A percentile compares a stretch with the other conserved stretches of the same genome.
phyloP scores from a whole-genome alignment of 495 filamentous ascomycete genomes.

The Aspergillus steynii region DNA sequence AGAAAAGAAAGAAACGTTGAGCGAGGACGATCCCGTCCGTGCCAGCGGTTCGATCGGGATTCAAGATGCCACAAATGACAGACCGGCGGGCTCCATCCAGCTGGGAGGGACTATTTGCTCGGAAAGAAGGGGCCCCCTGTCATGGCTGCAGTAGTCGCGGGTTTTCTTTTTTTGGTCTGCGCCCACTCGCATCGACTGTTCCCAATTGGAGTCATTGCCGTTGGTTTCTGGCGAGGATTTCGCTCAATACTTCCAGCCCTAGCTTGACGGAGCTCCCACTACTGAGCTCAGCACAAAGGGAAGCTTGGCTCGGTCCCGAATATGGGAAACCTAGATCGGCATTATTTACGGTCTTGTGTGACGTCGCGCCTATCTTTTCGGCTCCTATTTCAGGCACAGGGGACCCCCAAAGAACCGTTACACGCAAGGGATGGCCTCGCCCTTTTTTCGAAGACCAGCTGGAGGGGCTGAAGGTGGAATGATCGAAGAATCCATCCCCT shows the following conservation, averaged over 20 bases:
- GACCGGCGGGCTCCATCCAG: conserved; percentile 6
- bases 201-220: neutral
- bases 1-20: conserved; percentile 15
- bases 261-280: too few species aligned
- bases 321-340: neutral
- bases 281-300: neutral
- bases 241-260: too few species aligned
- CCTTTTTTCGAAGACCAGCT: neutral
- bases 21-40: conserved; percentile 20
- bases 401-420: conserved; percentile 7
- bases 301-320: neutral
- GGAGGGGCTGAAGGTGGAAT: neutral
- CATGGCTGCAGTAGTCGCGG: conserved; percentile 4
- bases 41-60: conserved; percentile 19
- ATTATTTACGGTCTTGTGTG: conserved; percentile 13
- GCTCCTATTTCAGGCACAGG: neutral
- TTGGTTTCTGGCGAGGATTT: too few species aligned
- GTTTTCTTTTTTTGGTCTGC: conserved; percentile 6
- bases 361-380: conserved; percentile 9
- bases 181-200: neutral
- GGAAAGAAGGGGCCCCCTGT: neutral
- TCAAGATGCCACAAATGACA: conserved; percentile 12
- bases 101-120: conserved; percentile 11
- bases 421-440: conserved; percentile 10
- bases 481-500: neutral